Conservation (phyloP, 352 stramenopile species). For the Phytophthora megakarya region DNA sequence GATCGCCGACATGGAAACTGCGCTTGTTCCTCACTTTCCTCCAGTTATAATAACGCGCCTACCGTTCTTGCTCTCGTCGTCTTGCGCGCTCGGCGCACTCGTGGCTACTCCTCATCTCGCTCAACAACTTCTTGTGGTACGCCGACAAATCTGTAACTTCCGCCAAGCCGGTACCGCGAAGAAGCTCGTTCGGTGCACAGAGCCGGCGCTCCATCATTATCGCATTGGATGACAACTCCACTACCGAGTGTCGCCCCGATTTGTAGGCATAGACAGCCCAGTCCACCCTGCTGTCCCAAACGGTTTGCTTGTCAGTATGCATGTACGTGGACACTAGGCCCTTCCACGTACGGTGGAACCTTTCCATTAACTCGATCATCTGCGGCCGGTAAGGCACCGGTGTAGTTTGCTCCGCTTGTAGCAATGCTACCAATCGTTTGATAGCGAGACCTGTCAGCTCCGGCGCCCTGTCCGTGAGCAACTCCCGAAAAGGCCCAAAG, state of each 20-base stretch:
- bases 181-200: neutral
- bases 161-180: neutral
- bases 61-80: neutral
- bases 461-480: neutral
- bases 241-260: neutral
- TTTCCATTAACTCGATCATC: neutral
- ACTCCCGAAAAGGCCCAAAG: neutral
- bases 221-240: neutral
- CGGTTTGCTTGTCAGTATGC: neutral
- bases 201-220: constrained; percentile 1
- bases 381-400: neutral
- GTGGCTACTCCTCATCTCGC: neutral
- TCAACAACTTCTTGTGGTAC: neutral
- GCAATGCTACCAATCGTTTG: neutral
- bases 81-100: neutral
- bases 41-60: neutral
- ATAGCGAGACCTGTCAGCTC: neutral
- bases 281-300: neutral
- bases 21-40: neutral
- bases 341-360: neutral
- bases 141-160: neutral
- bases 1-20: neutral
- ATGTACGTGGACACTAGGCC: neutral
- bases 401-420: neutral
- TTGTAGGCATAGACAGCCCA: constrained; percentile 2